A percentile compares a stretch with the other conserved stretches of the same genome.
These are phyloP conservation scores for Helotiales sp. DNA, from an alignment of 2,329 filamentous ascomycete species.

Conservation along the genomic window DNA sequence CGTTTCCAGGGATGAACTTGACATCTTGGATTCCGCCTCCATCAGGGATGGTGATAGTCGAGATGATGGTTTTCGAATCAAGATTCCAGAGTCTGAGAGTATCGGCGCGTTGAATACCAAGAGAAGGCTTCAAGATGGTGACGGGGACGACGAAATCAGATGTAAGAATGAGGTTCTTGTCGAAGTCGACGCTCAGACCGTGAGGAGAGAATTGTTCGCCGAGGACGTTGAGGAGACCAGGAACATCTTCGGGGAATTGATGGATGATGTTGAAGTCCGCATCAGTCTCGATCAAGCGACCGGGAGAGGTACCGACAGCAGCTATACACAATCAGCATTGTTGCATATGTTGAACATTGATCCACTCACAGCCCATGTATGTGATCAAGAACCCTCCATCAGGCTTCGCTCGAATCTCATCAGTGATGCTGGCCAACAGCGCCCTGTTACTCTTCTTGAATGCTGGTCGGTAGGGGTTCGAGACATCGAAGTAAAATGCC, in stretches of 20 bases:
- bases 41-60: constrained; percentile 59
- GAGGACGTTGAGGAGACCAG: constrained; percentile 54
- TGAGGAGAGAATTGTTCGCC: constrained; percentile 62
- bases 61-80: constrained; percentile 52
- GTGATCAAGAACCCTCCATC: constrained; percentile 44
- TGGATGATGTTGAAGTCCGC: constrained; percentile 59
- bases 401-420: constrained; percentile 64
- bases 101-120: constrained; percentile 53
- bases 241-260: constrained; percentile 60
- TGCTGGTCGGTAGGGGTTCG: constrained; percentile 56
- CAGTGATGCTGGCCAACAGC: constrained; percentile 58
- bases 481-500: constrained; percentile 61
- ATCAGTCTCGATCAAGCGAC: constrained; percentile 61
- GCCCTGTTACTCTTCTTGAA: constrained; percentile 61
- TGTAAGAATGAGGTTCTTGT: constrained; percentile 58
- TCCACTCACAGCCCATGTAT: constrained; percentile 24
- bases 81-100: constrained; percentile 62
- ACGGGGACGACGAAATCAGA: constrained; percentile 64
- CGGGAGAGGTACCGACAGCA: constrained; percentile 57
- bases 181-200: constrained; percentile 57
- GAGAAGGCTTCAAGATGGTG: constrained; percentile 59
- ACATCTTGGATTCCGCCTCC: constrained; percentile 63
- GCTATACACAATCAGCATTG: constrained; percentile 11
- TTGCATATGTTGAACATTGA: not conserved
- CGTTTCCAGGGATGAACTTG: constrained; percentile 64